A percentile compares a stretch with the other conserved stretches of the same genome.
phyloP scores from a whole-genome alignment of 2,329 filamentous ascomycete genomes.

The Zymoseptoria ardabiliae region DNA sequence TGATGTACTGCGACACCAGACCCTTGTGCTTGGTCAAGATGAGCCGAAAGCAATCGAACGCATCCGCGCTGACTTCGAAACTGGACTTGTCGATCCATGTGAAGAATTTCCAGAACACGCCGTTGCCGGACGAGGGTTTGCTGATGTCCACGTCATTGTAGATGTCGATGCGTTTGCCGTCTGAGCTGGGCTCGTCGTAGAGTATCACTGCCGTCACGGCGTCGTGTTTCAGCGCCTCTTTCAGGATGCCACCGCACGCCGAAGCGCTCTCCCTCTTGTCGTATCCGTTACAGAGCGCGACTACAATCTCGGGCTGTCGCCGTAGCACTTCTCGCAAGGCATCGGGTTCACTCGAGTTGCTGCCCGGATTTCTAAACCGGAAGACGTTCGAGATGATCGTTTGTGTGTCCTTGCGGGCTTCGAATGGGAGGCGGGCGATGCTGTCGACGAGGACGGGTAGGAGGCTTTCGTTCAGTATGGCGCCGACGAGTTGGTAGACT shows the following conservation, averaged over 20 bases:
- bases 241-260: constrained; percentile 79
- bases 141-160: constrained; percentile 60
- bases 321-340: constrained; percentile 85
- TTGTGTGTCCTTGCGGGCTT: constrained; percentile 91
- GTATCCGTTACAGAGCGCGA: constrained; percentile 84
- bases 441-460: constrained; percentile 75
- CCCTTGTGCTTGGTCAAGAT: constrained; percentile 90
- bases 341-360: constrained; percentile 64
- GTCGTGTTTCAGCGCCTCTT: constrained; percentile 87
- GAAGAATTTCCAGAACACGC: constrained; percentile 95
- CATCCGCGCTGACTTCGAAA: constrained; percentile 94
- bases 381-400: constrained; percentile 94
- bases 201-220: constrained; percentile 83
- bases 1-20: constrained; percentile 78
- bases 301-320: constrained; percentile 75
- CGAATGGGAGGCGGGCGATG: constrained; percentile 83
- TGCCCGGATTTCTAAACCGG: constrained; percentile 67
- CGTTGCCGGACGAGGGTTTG: constrained; percentile 65
- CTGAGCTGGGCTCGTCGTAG: constrained; percentile 75
- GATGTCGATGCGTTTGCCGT: constrained; percentile 68
- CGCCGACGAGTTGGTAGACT: constrained; percentile 75
- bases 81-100: constrained; percentile 94
- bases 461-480: constrained; percentile 82
- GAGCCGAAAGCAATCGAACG: constrained; percentile 94
- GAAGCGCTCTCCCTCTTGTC: constrained; percentile 86